These are phyloP conservation scores for Ambrosia artemisiifolia DNA, from an alignment of 129 eudicot genomes.

Conservation along the genomic window DNA sequence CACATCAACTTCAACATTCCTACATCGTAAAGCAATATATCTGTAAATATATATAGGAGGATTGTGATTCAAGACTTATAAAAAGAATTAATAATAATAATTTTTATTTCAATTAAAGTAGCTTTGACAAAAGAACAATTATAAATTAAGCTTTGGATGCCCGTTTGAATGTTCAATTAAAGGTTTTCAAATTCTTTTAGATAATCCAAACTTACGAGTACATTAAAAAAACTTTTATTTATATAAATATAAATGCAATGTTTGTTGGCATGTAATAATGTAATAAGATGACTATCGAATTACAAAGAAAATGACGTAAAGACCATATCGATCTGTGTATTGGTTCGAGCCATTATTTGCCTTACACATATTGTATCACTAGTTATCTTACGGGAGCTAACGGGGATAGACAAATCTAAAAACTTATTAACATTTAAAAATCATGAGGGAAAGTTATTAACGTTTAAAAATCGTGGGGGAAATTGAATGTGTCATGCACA, in stretches of 20 bases:
- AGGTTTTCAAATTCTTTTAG: not conserved
- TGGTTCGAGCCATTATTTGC: not conserved
- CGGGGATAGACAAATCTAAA: too few relatives aligned
- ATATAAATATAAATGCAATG: not conserved
- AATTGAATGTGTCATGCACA: too few relatives aligned
- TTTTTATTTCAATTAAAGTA: too few relatives aligned
- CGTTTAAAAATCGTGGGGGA: too few relatives aligned
- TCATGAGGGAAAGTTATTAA: too few relatives aligned
- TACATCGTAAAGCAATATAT: slow-evolving; percentile 11
- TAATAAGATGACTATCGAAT: not conserved
- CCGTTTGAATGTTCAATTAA: not conserved
- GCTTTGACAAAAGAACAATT: too few relatives aligned
- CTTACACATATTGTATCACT: not conserved
- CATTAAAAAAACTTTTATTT: not conserved
- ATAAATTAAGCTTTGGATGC: not conserved
- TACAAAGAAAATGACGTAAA: not conserved
- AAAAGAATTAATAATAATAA: too few relatives aligned
- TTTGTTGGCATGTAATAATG: not conserved
- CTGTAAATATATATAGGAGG: not conserved
- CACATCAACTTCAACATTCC: not conserved
- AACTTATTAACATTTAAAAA: too few relatives aligned
- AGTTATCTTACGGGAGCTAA: too few relatives aligned
- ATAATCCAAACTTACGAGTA: not conserved
- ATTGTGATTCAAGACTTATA: slow-evolving; percentile 9
- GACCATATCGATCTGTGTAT: not conserved